phyloP scores from a whole-genome alignment of 345 rosid genomes.

The Euphorbia pulcherrima region DNA sequence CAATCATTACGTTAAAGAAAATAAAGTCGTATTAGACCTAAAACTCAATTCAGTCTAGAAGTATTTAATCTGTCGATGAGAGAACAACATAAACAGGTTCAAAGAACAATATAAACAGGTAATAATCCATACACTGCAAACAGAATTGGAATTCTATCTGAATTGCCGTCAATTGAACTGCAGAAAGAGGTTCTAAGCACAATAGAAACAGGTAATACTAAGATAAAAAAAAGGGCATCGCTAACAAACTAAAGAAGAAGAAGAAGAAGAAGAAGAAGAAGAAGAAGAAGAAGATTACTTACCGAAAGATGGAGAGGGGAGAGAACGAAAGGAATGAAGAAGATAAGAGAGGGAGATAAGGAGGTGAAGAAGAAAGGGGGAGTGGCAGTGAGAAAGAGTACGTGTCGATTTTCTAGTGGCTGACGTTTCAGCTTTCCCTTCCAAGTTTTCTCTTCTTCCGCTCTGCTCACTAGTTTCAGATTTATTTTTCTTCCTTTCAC shows the following conservation, averaged over 20 bases:
- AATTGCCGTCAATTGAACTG: too few species aligned
- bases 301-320: background rate
- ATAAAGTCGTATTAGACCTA: background rate
- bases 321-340: background rate
- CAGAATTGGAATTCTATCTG: background rate
- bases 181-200: background rate
- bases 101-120: too few species aligned
- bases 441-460: background rate
- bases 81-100: too few species aligned
- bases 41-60: too few species aligned
- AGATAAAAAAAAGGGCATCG: background rate
- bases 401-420: background rate
- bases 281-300: background rate
- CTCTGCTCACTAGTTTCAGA: background rate
- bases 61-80: too few species aligned
- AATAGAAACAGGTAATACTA: too few species aligned
- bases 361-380: background rate
- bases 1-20: background rate
- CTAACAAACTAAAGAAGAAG: too few species aligned
- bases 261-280: too few species aligned
- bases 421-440: background rate
- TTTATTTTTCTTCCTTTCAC: too few species aligned
- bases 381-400: background rate
- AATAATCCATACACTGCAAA: too few species aligned
- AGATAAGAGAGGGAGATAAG: background rate